Evolutionary conservation across 495 filamentous ascomycete genomes (phyloP), one percentile per base, ranked within the genome.

Genomic region (Platismatia glauca): DNA sequence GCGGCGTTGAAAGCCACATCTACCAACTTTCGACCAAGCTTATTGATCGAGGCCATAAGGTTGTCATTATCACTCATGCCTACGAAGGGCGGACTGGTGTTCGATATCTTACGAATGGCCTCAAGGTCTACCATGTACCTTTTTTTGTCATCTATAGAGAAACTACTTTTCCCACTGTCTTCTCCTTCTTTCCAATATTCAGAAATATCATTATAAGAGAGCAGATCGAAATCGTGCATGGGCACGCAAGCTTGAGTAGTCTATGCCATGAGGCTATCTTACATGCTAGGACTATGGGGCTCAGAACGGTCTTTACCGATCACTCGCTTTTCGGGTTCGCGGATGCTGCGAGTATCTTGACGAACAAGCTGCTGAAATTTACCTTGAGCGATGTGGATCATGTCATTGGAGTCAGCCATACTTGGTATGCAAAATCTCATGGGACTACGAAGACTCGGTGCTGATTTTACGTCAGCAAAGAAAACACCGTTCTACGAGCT

Each of bases 261-360:
- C 80, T 98, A 55, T 96, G 94, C 69, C 90, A 92, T 68, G 94
- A 98, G 75, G 92, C 90, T 27, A 95, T 98, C 64, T 77, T 98
- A 31, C 94, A 98, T 76, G 94, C 89, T 1, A 81, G 94, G 59
- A 98, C 95, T 3, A 98, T 98, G 94, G 91, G 95, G 4, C 71
- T 98, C 63, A 84, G 90, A 46, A 97, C 94, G 0, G 93, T 96
- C 38, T 97, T 97, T 69, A 97, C 94, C 4, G 94, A 98, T 74
- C 94, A 98, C 74, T 95, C 89, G n/a, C 78, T 98, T 6, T 97
- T 97, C 73, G 94, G 94, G 9, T 98, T 98, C 72, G 92, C 94
- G 35, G 94, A 97, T 74, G 92, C 94, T 9, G 95, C 84, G 3
- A 97, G 93, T 63, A 98, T 98, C 60, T 76, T 98, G 34, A 91